phyloP scores from a whole-genome alignment of 2,329 filamentous ascomycete species.

The Dryadomyces quercus-mongolicae region DNA sequence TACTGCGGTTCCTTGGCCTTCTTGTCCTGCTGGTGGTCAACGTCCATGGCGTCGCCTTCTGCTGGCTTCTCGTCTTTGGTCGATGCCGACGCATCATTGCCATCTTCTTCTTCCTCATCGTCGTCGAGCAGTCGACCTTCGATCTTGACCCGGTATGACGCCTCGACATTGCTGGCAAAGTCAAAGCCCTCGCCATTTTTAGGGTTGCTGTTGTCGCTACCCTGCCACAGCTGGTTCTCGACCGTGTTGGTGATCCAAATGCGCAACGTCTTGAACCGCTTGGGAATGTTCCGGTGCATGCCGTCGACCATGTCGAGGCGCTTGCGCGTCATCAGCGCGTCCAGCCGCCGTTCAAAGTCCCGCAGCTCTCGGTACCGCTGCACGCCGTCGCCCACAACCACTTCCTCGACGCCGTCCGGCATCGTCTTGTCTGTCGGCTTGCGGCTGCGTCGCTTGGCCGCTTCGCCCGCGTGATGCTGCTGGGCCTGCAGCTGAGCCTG shows the following conservation, averaged over 20 bases:
- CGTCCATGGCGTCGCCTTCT: slow-evolving; percentile 42
- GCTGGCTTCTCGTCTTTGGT: slow-evolving; percentile 19
- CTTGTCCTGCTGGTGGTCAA: slow-evolving; percentile 29
- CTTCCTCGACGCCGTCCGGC: slow-evolving; percentile 76
- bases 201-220: no score
- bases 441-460: slow-evolving; percentile 67
- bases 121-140: slow-evolving; percentile 75
- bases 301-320: slow-evolving; percentile 80
- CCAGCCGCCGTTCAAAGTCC: slow-evolving; percentile 76
- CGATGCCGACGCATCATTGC: no score
- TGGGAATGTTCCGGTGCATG: slow-evolving; percentile 46
- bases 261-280: slow-evolving; percentile 69
- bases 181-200: slow-evolving; percentile 71
- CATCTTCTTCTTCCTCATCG: slow-evolving; percentile 41
- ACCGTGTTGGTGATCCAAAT: slow-evolving; percentile 93
- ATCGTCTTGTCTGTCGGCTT: slow-evolving; percentile 94
- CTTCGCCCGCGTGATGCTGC: slow-evolving; percentile 45
- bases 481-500: slow-evolving; percentile 37
- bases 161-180: slow-evolving; percentile 64
- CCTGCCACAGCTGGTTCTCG: slow-evolving; percentile 91
- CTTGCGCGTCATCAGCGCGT: slow-evolving; percentile 91
- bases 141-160: slow-evolving; percentile 82
- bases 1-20: slow-evolving; percentile 19
- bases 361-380: slow-evolving; percentile 72
- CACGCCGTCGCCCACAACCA: slow-evolving; percentile 70